phyloP scores from a whole-genome alignment of 805 yeast genomes.

The Ogataea nakhonphanomensis region DNA sequence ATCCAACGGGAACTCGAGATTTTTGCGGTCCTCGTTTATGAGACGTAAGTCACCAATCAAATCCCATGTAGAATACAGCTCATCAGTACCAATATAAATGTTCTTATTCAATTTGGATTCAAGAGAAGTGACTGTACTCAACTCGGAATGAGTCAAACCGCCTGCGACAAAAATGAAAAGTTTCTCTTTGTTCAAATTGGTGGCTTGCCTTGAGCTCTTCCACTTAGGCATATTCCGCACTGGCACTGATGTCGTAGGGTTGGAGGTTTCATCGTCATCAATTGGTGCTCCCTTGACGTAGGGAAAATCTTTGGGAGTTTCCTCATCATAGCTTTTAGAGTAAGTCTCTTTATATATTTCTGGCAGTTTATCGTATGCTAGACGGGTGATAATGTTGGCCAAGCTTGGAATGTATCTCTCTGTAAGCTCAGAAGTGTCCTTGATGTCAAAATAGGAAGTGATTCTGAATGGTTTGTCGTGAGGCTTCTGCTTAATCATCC shows the following conservation, averaged over 20 bases:
- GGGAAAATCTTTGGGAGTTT: conserved; percentile 49
- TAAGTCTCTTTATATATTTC: conserved; percentile 24
- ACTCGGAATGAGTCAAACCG: conserved; percentile 81
- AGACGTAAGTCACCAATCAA: conserved; percentile 31
- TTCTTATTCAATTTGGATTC: conserved; percentile 62
- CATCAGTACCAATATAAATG: conserved; percentile 78
- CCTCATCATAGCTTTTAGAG: conserved; percentile 30
- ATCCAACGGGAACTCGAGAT: conserved; percentile 27
- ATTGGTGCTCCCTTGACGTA: conserved; percentile 37
- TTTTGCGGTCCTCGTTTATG: conserved; percentile 25
- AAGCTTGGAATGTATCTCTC: conserved; percentile 27
- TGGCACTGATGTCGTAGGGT: conserved; percentile 7
- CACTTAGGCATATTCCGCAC: conserved; percentile 30
- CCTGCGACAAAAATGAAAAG: conserved; percentile 83
- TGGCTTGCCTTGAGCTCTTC: conserved; percentile 26
- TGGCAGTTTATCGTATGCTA: conserved; percentile 27
- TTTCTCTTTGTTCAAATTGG: conserved; percentile 49
- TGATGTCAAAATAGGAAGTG: conserved; percentile 51
- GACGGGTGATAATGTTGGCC: conserved; percentile 25
- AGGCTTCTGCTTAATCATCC: conserved; percentile 36
- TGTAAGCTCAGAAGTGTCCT: conserved; percentile 23
- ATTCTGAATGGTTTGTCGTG: conserved; percentile 44
- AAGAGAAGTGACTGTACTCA: conserved; percentile 70
- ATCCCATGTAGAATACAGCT: conserved; percentile 47
- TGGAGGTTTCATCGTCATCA: conserved; percentile 19